phyloP scores from a whole-genome alignment of 352 stramenopile species.

The Blastocystis sp. region DNA sequence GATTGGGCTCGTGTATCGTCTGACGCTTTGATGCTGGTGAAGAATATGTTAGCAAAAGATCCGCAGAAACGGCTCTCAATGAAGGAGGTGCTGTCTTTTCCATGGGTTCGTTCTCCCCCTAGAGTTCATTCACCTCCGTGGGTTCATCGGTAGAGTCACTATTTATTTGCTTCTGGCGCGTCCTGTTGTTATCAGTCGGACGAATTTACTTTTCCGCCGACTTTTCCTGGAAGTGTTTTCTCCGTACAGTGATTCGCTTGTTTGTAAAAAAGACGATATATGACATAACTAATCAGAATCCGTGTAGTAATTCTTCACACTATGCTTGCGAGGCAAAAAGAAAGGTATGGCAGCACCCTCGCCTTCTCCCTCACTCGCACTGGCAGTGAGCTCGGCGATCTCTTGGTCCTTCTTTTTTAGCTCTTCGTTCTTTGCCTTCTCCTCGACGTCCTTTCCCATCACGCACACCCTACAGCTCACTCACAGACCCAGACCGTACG shows the following conservation, averaged over 20 bases:
- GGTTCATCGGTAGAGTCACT: background rate
- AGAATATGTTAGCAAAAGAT: background rate
- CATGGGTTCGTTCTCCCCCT: background rate
- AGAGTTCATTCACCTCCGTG: background rate
- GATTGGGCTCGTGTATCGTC: background rate
- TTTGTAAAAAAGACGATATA: background rate
- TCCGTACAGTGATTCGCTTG: background rate
- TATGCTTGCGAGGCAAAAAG: constrained; percentile 50
- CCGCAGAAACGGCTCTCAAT: background rate
- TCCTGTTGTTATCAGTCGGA: background rate
- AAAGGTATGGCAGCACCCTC: constrained; percentile 36
- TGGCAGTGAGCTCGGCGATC: constrained; percentile 38
- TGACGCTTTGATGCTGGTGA: background rate
- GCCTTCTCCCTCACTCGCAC: constrained; percentile 26
- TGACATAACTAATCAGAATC: constrained; percentile 47
- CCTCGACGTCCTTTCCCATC: constrained; percentile 31
- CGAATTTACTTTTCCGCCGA: background rate
- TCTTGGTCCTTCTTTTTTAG: constrained; percentile 36
- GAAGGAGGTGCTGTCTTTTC: background rate
- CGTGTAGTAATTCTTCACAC: constrained; percentile 58
- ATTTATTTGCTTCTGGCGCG: background rate
- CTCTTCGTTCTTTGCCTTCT: background rate
- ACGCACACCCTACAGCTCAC: constrained; percentile 46
- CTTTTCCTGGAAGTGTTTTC: background rate
- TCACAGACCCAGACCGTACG: background rate